A percentile compares a stretch with the other conserved stretches of the same genome.
These are phyloP conservation scores for Yarrowia alimentaria DNA, from an alignment of 805 yeast species.

Conservation along the genomic window DNA sequence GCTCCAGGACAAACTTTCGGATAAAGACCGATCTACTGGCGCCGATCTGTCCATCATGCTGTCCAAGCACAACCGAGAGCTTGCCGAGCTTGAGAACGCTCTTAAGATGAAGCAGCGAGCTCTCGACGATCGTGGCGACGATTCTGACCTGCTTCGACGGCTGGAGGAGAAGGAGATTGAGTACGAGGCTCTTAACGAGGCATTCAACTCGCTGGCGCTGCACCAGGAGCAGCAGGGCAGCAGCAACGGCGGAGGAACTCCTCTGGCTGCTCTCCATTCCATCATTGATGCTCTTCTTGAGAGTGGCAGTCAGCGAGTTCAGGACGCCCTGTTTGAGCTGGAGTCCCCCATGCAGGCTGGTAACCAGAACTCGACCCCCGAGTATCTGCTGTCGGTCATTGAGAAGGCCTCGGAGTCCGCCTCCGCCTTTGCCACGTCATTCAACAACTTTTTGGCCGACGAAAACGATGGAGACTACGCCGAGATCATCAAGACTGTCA, in stretches of 20 bases:
- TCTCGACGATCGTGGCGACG: slow-evolving; percentile 38
- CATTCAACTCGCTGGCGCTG: slow-evolving; percentile 51
- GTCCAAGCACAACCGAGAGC: slow-evolving; percentile 61
- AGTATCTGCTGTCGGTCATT: slow-evolving; percentile 60
- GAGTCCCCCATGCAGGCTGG: slow-evolving; percentile 83
- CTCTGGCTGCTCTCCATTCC: slow-evolving; percentile 50
- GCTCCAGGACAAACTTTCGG: slow-evolving; percentile 55
- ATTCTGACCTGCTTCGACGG: slow-evolving; percentile 40
- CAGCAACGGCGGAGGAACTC: slow-evolving; percentile 49
- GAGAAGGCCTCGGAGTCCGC: slow-evolving; percentile 70
- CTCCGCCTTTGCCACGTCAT: slow-evolving; percentile 75
- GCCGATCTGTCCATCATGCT: slow-evolving; percentile 60
- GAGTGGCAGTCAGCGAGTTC: slow-evolving; percentile 68
- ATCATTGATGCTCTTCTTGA: slow-evolving; percentile 68
- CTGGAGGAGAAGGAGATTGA: slow-evolving; percentile 73
- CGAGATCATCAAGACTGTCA: slow-evolving; percentile 58
- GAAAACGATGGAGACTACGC: slow-evolving; percentile 65
- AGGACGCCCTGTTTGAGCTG: slow-evolving; percentile 65
- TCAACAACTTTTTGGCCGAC: slow-evolving; percentile 72
- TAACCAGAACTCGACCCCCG: slow-evolving; percentile 71
- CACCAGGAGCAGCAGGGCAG: slow-evolving; percentile 37
- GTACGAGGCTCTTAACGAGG: slow-evolving; percentile 73
- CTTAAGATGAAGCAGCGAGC: slow-evolving; percentile 40
- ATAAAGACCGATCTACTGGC: slow-evolving; percentile 60
- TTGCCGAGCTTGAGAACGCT: slow-evolving; percentile 50